Evolutionary conservation across 148 eudicot species (phyloP), one percentile per base, ranked within the genome.

Genomic region (Vaccinium macrocarpon): DNA sequence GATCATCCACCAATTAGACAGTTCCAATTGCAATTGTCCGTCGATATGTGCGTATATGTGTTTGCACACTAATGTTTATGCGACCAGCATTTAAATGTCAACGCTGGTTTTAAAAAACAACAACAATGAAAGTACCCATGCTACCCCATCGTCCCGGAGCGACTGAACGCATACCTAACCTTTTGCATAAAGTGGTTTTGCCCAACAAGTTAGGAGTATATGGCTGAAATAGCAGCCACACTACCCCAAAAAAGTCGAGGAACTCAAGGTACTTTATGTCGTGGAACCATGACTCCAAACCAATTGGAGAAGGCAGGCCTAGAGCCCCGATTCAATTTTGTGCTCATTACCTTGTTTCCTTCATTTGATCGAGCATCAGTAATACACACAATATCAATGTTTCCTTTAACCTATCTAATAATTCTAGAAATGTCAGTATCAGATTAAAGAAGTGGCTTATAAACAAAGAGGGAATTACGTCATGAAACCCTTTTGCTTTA

Each of bases 401-500:
- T 29, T 27, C 73, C 55, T 68, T 66, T 68, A 68, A 68, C 35
- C 42, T 68, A 68, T 11, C 73, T 13, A 68, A 27, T 68, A 27
- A 68, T 27, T 68, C 73, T 27, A 21, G 50, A 21, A 19, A 19
- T 74, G 23, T 50, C 80, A n/a, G 52, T 50, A 76, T 76, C 79
- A 42, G 29, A 8, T 27, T 52, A 71, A 57, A 64, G 79, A 82
- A 83, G 84, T 88, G 86, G 85, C 87, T 86, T 86, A 42, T 59
- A 84, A 81, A 83, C 86, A 84, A 84, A 88, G 86, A 49, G 78
- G 4, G 53, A 81, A 62, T 74, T 21, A 52, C 68, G 84, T 74
- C 35, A 46, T 27, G 18, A 61, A 55, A 19, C 29, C 51, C 81
- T 18, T 51, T 86, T 64, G 71, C 91, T 89, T 89, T 81, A 82